Evolutionary conservation across 371 early-diverging fungal species (phyloP), one percentile per base, ranked within the genome.

Genomic region (Saksenaea oblongispora): DNA sequence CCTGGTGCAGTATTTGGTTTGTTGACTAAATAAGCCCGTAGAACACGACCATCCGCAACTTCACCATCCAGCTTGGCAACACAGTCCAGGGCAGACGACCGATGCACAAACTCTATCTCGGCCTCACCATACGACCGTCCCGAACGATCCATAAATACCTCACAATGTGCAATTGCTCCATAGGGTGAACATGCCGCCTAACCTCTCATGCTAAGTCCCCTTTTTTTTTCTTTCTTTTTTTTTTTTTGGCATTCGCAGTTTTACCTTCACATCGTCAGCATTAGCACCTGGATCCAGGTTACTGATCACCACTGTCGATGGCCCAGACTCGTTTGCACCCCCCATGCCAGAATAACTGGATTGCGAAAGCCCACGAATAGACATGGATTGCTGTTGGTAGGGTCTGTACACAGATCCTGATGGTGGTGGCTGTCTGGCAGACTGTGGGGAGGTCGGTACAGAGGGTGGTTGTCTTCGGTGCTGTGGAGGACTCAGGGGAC

Each of bases 241-340:
- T 24, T 3, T 26, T 1, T 47, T 47, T 24, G 2, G 5, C 39
- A 5, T 39, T n/a, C n/a, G n/a, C n/a, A n/a, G n/a, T 14, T 39
- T 47, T 47, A 70, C 79, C 65, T 73, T 69, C 15, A 78, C 75
- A 64, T 78, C 78, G 18, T 78, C 78, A 10, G 78, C 69, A 26
- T 68, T 78, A 0, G 78, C 75, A 59, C 67, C 78, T 17, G 70
- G 73, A 55, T 78, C 75, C 61, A 78, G 59, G 61, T 78, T 78
- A 15, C 67, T 67, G 57, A 78, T 71, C 51, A 73, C 59, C 41
- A 78, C 67, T 17, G 67, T 68, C 24, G 65, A 69, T 4, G 75
- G 73, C 0, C 70, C 78, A 14, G 54, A 34, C 54, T 62, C 67
- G 14, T 22, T 47, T 22, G 18, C 22, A 22, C 9, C 17, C 3